Conservation (phyloP, 306 rosid species). For the Sophora flavescens region DNA sequence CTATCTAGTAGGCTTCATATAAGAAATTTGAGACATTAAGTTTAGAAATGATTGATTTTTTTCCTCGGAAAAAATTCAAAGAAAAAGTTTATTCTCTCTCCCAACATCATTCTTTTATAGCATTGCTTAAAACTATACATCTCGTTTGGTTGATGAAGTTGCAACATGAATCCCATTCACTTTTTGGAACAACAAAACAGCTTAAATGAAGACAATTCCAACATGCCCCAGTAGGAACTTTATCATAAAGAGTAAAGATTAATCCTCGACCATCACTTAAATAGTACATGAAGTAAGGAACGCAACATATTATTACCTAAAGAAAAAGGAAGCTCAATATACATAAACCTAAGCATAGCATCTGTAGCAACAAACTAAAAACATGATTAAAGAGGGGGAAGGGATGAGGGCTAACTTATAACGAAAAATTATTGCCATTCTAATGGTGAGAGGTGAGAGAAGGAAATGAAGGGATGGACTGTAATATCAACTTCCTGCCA, state of each 20-base stretch:
- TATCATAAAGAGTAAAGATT: slow-evolving; percentile 1
- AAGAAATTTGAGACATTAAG: neutral
- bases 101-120: neutral
- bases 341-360: slow-evolving; percentile 50
- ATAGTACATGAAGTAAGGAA: slow-evolving; percentile 51
- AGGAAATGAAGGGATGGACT: slow-evolving; percentile 91
- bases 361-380: slow-evolving; percentile 36
- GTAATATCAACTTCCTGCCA: slow-evolving; percentile 85
- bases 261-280: slow-evolving; percentile 39
- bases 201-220: neutral
- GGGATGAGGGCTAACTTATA: slow-evolving; percentile 32
- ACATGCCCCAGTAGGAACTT: neutral
- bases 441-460: slow-evolving; percentile 74
- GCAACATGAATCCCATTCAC: slow-evolving; percentile 20
- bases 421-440: slow-evolving; percentile 16
- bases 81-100: neutral
- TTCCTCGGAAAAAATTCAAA: neutral
- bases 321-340: slow-evolving; percentile 45
- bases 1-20: neutral
- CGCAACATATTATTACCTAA: slow-evolving; percentile 57
- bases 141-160: slow-evolving; percentile 24
- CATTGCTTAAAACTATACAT: neutral
- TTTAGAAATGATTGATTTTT: neutral
- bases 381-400: neutral
- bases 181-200: slow-evolving; percentile 1